Evolutionary conservation across 1,284 basidiomycete genomes (phyloP), one percentile per base, ranked within the genome.

Genomic region (Puccinia horiana): DNA sequence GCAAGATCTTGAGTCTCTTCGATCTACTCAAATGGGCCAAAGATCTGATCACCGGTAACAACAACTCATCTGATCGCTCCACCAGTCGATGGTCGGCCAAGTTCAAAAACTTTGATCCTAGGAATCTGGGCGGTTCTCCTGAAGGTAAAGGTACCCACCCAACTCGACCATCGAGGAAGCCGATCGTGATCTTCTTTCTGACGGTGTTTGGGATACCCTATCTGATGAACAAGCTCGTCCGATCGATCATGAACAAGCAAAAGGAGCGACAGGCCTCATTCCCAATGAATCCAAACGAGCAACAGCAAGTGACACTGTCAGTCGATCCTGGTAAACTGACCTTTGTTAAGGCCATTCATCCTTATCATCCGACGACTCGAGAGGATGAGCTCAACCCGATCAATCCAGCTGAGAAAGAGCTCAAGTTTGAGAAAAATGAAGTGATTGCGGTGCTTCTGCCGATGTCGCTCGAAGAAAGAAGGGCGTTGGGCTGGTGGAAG

Each of bases 171-270:
- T 84, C 85, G 2, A 93, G 92, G 88, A 97, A 98, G 86, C 97
- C 97, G 0, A 89, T 99, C 56, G 89, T 98, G 85, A 90, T 98
- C 84, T 99, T 99, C 90, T 91, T 99, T 85, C 91, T 98, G 84
- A 94, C 95, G n/a, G 91, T 98, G 77, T 90, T 99, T 85, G 97
- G 96, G 76, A 88, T 99, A 61, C 96, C 96, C 0, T 98, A 93
- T 86, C 92, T 94, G 78, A 98, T 99, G 95, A 91, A 94, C 84
- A 92, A 92, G 85, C 91, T 99, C 83, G 91, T 98, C 84, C 91
- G 90, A 83, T 88, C 94, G 70, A 91, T 98, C 82, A 91, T 91
- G 58, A 90, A 88, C 83, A 76, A 83, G 83, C 76, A 52, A 63
- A 74, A 74, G 49, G 49, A 74, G 23, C 35, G 58, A 12, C 70